Conservation (phyloP, 441 rosid species). For the Gossypium schwendimanii region DNA sequence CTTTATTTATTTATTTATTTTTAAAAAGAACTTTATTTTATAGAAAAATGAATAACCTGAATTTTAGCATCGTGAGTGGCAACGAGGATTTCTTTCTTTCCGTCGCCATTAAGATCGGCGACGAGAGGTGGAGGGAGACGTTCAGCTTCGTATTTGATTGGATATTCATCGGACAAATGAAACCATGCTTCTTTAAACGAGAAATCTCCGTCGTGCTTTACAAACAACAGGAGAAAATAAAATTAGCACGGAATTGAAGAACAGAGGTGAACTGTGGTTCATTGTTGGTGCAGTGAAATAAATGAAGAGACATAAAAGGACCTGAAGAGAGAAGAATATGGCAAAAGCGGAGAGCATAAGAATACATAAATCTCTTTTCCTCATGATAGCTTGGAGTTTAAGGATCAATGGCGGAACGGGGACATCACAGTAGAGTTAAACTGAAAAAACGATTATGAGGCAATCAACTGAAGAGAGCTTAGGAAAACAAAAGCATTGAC, state of each 20-base stretch:
- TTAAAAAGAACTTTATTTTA: not conserved
- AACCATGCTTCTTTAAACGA: constrained; percentile 95
- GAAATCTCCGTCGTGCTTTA: constrained; percentile 93
- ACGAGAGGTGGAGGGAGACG: constrained; percentile 90
- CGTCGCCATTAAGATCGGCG: constrained; percentile 91
- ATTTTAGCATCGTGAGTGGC: constrained; percentile 91
- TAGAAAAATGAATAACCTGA: constrained; percentile 36
- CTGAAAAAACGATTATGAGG: not conserved
- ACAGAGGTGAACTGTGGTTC: not conserved
- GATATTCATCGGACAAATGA: constrained; percentile 76
- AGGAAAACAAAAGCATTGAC: not conserved
- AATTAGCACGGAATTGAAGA: not conserved
- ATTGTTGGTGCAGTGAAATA: not conserved
- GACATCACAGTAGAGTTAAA: not conserved
- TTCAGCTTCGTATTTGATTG: constrained; percentile 79
- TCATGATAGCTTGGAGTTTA: constrained; percentile 35
- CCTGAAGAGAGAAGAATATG: constrained; percentile 97
- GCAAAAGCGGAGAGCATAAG: constrained; percentile 95
- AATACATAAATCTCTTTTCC: constrained; percentile 96
- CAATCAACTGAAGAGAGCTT: not conserved
- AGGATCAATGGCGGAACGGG: not conserved
- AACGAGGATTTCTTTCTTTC: constrained; percentile 76
- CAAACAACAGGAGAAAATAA: not conserved
- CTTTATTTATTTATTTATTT: not conserved
- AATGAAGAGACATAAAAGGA: constrained; percentile 9